Percentiles rank a stretch among this genome's conserved stretches.
These are phyloP conservation scores for Schizopora paradoxa DNA, from an alignment of 1,284 basidiomycete genomes.

Conservation along the genomic window DNA sequence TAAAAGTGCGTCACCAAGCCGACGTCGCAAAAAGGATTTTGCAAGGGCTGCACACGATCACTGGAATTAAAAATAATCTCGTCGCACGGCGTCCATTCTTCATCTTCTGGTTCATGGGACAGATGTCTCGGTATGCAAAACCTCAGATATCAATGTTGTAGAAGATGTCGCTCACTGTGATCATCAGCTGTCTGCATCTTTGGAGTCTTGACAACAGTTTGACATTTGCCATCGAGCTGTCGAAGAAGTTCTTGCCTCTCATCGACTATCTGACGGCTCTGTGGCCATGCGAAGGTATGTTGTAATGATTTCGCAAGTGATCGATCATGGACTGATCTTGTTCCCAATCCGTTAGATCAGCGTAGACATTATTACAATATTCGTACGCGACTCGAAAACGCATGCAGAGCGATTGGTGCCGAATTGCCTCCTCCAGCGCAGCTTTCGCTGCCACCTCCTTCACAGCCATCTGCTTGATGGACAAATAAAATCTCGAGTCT, in stretches of 20 bases:
- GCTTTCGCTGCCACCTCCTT: conserved; percentile 5
- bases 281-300: conserved; percentile 64
- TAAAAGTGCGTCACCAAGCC: conserved; percentile 57
- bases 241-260: conserved; percentile 53
- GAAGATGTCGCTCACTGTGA: background rate
- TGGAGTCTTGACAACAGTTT: conserved; percentile 60
- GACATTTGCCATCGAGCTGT: conserved; percentile 59
- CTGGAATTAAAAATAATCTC: conserved; percentile 50
- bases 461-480: background rate
- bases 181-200: conserved; percentile 37
- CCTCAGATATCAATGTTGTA: no score
- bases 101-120: conserved; percentile 74
- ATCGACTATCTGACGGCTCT: conserved; percentile 60
- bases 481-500: no score
- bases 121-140: conserved; percentile 51
- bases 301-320: background rate
- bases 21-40: conserved; percentile 55
- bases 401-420: conserved; percentile 9
- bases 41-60: conserved; percentile 54
- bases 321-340: background rate
- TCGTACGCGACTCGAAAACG: conserved; percentile 7
- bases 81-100: conserved; percentile 60
- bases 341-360: conserved; percentile 7
- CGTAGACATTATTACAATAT: conserved; percentile 8
- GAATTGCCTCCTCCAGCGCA: conserved; percentile 10